Base-by-base conservation (phyloP, 2,329 filamentous ascomycete genomes). In the Pseudogymnoascus sp. region DNA sequence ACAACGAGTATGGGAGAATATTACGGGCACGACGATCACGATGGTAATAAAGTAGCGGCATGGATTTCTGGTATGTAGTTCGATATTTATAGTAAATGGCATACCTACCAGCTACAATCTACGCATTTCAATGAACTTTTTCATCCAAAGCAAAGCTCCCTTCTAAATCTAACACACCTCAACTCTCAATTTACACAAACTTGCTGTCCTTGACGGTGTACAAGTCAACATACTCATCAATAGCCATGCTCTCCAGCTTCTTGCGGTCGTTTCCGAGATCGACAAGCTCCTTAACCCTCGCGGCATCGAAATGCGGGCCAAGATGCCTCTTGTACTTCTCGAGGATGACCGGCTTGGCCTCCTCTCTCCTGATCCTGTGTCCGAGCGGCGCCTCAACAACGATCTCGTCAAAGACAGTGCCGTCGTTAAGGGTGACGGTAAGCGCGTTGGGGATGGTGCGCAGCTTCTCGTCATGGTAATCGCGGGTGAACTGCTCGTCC, bases 361-460 rank as follows among this genome's bases (percentile, higher is more conserved):
- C 94, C 71, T 97, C 92, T 71, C 93, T 86, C 68, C 94, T 84
- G 73, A 94, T 82, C 68, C 89, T 88, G 82, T 99, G 94, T 71
- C 94, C 94, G 42, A 99, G 85, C 63, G 94, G 94, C 64, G 94
- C 93, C 81, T 97, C 92, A 62, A 99, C 90, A 59, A 90, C 89
- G 65, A 95, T 86, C 80, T 99, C 94, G 21, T 93, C 88, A 37
- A 97, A 82, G 8, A 94, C 83, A 56, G 92, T 96, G 71, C 94
- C 94, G 75, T 97, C 93, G 76, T 96, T 94, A 70, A 99, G 83
- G 72, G 89, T 93, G 64, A 99, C 92, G 31, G 92, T 97, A 68
- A 99, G 82, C 7, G 92, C 94, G 80, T 99, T 99, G 76, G 92
- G 91, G 78, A 99, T 99, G 77, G 92, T 97, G 71, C 94, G 91